Conservation (phyloP, 176 grass and related monocot genomes). For the Poa pratensis region DNA sequence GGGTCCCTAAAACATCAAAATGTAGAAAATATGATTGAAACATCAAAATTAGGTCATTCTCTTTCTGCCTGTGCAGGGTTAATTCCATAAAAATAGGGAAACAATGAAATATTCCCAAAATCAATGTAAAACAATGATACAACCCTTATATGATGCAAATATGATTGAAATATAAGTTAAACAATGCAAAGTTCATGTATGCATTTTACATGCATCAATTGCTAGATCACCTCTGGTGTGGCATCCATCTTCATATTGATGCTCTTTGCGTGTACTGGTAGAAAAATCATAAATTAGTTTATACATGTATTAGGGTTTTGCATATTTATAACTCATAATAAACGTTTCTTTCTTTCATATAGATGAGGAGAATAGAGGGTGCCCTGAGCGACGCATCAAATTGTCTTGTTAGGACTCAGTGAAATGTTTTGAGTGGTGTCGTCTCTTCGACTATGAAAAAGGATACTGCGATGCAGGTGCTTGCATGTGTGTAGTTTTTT, state of each 20-base stretch:
- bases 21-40: too few species aligned
- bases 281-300: not conserved
- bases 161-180: too few species aligned
- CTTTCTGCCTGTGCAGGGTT: too few species aligned
- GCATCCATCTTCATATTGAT: not conserved
- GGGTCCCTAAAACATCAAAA: too few species aligned
- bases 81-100: too few species aligned
- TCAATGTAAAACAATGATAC: too few species aligned
- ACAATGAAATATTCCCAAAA: too few species aligned
- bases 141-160: too few species aligned
- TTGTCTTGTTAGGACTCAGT: not conserved
- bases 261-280: not conserved
- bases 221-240: not conserved
- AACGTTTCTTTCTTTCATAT: not conserved
- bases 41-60: too few species aligned
- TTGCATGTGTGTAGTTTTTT: not conserved
- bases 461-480: not conserved
- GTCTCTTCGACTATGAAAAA: not conserved
- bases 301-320: not conserved
- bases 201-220: too few species aligned
- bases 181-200: too few species aligned
- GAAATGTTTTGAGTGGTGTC: not conserved
- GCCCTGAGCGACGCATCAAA: not conserved
- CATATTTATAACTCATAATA: not conserved
- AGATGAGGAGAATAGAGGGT: not conserved